Percentiles rank a stretch among this genome's conserved stretches.
Evolutionary conservation across 768 basidiomycete species (phyloP).

Genomic region (Termitomyces titanicus): DNA sequence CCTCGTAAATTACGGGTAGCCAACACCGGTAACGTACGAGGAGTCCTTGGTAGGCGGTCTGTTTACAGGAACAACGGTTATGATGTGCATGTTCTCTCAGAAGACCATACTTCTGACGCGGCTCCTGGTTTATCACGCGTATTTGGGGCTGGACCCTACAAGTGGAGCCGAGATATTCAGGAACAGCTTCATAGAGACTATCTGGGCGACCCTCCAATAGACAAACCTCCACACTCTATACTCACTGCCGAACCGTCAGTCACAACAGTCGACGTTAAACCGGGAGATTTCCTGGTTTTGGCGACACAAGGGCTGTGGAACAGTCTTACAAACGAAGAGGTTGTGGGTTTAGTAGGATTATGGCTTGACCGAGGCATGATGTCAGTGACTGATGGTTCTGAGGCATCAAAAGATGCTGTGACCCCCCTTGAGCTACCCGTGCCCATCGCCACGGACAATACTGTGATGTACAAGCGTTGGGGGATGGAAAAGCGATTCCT

Average conservation of each 20-base stretch:
- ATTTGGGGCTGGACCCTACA: slow-evolving; percentile 41
- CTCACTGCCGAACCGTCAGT: slow-evolving; percentile 51
- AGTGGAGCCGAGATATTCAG: slow-evolving; percentile 39
- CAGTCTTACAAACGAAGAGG: slow-evolving; percentile 49
- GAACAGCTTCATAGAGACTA: slow-evolving; percentile 29
- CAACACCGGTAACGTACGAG: slow-evolving; percentile 38
- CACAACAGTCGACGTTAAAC: slow-evolving; percentile 35
- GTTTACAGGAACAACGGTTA: slow-evolving; percentile 25
- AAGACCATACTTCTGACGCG: slow-evolving; percentile 34
- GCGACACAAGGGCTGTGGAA: slow-evolving; percentile 53
- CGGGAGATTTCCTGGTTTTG: slow-evolving; percentile 52
- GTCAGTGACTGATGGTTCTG: neutral
- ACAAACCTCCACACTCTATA: slow-evolving; percentile 33
- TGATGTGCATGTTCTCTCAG: slow-evolving; percentile 35
- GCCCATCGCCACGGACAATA: slow-evolving; percentile 22
- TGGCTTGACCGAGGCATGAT: slow-evolving; percentile 31
- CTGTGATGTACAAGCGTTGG: slow-evolving; percentile 34
- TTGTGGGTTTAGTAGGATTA: slow-evolving; percentile 47
- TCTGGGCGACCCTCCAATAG: slow-evolving; percentile 27
- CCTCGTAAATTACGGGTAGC: slow-evolving; percentile 32
- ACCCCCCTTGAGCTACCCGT: slow-evolving; percentile 26
- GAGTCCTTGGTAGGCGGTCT: slow-evolving; percentile 33
- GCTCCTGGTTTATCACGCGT: slow-evolving; percentile 31
- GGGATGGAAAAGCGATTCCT: slow-evolving; percentile 35
- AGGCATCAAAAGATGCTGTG: slow-evolving; percentile 3